Base-by-base conservation (phyloP, 352 stramenopile species). In the Phytophthora fragariae region DNA sequence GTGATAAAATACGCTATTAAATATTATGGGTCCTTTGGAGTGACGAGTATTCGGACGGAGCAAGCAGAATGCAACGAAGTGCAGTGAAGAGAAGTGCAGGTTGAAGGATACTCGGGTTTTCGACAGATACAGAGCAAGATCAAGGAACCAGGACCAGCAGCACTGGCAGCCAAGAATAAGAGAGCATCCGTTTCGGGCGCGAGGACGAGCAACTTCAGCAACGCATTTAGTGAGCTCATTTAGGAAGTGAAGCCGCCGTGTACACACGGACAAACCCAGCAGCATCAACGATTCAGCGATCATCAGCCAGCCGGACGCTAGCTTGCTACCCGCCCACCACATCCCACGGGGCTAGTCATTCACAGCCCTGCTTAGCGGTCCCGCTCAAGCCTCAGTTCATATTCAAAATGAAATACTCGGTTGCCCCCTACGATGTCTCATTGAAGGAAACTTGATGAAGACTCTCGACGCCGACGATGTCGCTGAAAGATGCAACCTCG, bases 261-360 rank as follows among this genome's bases (percentile, higher is more conserved):
- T 27, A 2, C 37, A 12, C 14, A 44, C 37, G 14, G 37, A 15
- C 37, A 41, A 11, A 41, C 9, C 9, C 9, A 41, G 35, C 35
- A 41, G 35, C 35, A 8, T 41, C 35, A 41, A 12, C 10, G 35
- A 47, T 49, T 5, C 41, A 10, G 41, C 5, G 41, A 19, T 49
- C 41, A 17, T 8, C 41, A 19, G 17, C 41, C 15, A 49, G 12
- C 41, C 19, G 5, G 41, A 19, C 14, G 41, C 41, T 49, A 15
- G 41, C 41, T 49, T 14, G 41, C 15, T 19, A 49, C 41, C 39
- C 39, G 39, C 53, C 53, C 53, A 46, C 53, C 27, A 58, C 53
- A 58, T 58, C 53, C 53, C 53, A 44, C 24, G 39, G 29, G 27
- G 53, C 53, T 58, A 58, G 53, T 44, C 53, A 27, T 27, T 58